These are phyloP conservation scores for Haberlea rhodopensis DNA, from an alignment of 257 asterid genomes.

Conservation along the genomic window DNA sequence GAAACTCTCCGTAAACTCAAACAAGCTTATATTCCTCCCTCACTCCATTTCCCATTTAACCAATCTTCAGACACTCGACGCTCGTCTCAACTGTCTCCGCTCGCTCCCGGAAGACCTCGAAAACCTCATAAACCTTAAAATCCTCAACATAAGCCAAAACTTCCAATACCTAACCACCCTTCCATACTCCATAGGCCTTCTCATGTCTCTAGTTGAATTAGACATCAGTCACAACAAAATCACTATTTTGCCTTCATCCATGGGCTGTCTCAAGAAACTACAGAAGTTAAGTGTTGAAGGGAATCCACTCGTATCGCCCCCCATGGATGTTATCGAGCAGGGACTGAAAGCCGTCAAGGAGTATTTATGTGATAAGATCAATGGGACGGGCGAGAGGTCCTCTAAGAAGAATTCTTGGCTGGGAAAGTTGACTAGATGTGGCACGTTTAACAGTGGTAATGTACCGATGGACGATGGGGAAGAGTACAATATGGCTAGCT, in stretches of 20 bases:
- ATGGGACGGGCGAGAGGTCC: conserved; percentile 35
- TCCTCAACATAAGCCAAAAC: conserved; percentile 79
- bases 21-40: conserved; percentile 71
- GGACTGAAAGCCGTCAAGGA: conserved; percentile 55
- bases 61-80: conserved; percentile 68
- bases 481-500: conserved; percentile 22
- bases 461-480: conserved; percentile 35
- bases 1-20: conserved; percentile 69
- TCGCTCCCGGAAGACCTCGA: conserved; percentile 86
- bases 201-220: conserved; percentile 64
- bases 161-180: conserved; percentile 62
- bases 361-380: conserved; percentile 64
- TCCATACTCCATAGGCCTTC: conserved; percentile 82
- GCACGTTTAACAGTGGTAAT: conserved; percentile 57
- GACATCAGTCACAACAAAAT: conserved; percentile 86
- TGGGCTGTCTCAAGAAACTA: conserved; percentile 75
- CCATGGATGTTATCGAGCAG: conserved; percentile 56
- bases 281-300: conserved; percentile 74
- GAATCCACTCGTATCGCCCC: conserved; percentile 75
- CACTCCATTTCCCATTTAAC: conserved; percentile 75
- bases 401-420: conserved; percentile 67
- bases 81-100: conserved; percentile 75
- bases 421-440: conserved; percentile 67
- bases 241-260: conserved; percentile 54
- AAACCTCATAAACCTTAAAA: conserved; percentile 63